Evolutionary conservation across 2,329 filamentous ascomycete species (phyloP).

Genomic region (Chrysoporthe puriensis): DNA sequence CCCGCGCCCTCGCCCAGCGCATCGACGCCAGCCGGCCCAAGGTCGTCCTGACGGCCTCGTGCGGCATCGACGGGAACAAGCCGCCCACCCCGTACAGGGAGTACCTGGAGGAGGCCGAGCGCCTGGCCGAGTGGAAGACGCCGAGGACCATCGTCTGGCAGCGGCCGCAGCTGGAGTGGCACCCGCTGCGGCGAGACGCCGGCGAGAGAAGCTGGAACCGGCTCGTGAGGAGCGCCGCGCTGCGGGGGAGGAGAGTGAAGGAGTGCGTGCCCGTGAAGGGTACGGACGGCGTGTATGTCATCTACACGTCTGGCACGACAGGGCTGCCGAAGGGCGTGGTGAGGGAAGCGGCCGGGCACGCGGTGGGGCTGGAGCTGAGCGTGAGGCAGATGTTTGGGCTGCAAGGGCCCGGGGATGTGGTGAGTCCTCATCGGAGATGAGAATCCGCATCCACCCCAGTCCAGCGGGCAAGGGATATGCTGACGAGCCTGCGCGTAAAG

Average conservation of each 20-base stretch:
- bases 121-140: slow-evolving; percentile 71
- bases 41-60: slow-evolving; percentile 84
- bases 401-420: slow-evolving; percentile 79
- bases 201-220: slow-evolving; percentile 82
- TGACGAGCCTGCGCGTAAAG: slow-evolving; percentile 27
- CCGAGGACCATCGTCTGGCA: slow-evolving; percentile 80
- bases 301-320: slow-evolving; percentile 85
- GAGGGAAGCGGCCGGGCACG: slow-evolving; percentile 82
- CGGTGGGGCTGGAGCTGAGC: slow-evolving; percentile 80
- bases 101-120: slow-evolving; percentile 74
- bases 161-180: slow-evolving; percentile 75
- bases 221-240: slow-evolving; percentile 70
- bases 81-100: slow-evolving; percentile 77
- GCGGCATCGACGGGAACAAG: slow-evolving; percentile 86
- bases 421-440: slow-evolving; percentile 26
- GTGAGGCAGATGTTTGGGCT: slow-evolving; percentile 84
- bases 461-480: background rate
- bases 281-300: slow-evolving; percentile 83
- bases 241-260: slow-evolving; percentile 59
- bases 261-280: slow-evolving; percentile 78
- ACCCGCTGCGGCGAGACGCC: slow-evolving; percentile 64
- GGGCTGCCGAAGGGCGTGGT: slow-evolving; percentile 83
- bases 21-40: slow-evolving; percentile 81
- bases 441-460: too few species aligned
- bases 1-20: slow-evolving; percentile 79